phyloP scores from a whole-genome alignment of 2,329 filamentous ascomycete species.

The Gremmenia infestans region DNA sequence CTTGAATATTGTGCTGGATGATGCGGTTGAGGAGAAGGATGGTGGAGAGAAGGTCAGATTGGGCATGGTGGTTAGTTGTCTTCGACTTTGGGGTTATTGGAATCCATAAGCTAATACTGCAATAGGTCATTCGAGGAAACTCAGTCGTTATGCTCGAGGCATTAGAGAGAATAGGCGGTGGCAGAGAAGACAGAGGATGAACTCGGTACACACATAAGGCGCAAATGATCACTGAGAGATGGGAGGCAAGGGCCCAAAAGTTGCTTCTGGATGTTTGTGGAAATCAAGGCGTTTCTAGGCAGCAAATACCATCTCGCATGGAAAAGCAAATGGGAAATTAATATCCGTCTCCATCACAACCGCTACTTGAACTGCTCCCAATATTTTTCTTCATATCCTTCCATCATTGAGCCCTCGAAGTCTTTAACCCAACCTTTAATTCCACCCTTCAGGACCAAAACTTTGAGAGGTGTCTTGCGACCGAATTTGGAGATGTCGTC shows the following conservation, averaged over 20 bases:
- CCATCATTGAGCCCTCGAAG: conserved; percentile 44
- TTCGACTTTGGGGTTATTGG: neutral
- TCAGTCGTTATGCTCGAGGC: conserved; percentile 97
- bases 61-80: conserved; percentile 77
- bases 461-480: conserved; percentile 39
- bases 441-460: conserved; percentile 46
- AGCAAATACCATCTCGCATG: conserved; percentile 22
- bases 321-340: conserved; percentile 16
- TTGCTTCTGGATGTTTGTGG: conserved; percentile 10
- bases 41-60: conserved; percentile 85
- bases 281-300: conserved; percentile 20
- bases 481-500: conserved; percentile 37
- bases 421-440: conserved; percentile 51
- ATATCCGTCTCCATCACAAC: neutral
- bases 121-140: conserved; percentile 88
- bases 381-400: conserved; percentile 42
- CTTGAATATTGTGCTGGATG: conserved; percentile 95
- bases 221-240: neutral
- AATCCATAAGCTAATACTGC: conserved; percentile 11
- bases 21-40: conserved; percentile 90
- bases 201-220: neutral
- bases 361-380: conserved; percentile 30
- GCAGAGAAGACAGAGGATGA: conserved; percentile 38
- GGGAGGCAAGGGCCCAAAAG: neutral
- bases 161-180: conserved; percentile 61